These are phyloP conservation scores for Syzygium jambos DNA, from an alignment of 345 rosid genomes.

Conservation along the genomic window DNA sequence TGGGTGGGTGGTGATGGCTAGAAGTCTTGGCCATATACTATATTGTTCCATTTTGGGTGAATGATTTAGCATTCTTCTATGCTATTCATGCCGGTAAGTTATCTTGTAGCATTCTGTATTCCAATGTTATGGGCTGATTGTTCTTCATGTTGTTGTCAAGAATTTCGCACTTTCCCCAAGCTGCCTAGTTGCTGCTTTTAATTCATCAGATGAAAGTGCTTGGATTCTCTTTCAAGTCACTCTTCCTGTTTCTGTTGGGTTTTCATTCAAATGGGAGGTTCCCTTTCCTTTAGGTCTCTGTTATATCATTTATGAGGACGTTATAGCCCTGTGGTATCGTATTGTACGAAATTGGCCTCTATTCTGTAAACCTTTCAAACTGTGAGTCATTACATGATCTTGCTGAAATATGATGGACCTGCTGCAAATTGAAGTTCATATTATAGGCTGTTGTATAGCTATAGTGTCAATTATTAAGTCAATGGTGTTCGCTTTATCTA, in stretches of 20 bases:
- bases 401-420: background rate
- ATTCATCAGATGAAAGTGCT: background rate
- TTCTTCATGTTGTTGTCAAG: background rate
- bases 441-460: background rate
- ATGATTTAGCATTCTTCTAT: background rate
- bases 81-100: background rate
- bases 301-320: background rate
- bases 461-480: background rate
- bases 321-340: background rate
- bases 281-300: background rate
- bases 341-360: background rate
- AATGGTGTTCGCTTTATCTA: background rate
- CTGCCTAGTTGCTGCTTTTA: background rate
- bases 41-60: background rate
- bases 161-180: background rate
- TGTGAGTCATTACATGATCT: background rate
- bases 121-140: background rate
- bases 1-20: background rate
- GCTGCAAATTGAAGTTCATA: background rate
- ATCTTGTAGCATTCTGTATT: background rate
- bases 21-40: background rate
- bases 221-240: background rate
- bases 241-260: background rate
- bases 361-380: background rate
- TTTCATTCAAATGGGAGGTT: background rate